Evolutionary conservation across 2,329 filamentous ascomycete species (phyloP).

Genomic region (Aspergillus eucalypticola): DNA sequence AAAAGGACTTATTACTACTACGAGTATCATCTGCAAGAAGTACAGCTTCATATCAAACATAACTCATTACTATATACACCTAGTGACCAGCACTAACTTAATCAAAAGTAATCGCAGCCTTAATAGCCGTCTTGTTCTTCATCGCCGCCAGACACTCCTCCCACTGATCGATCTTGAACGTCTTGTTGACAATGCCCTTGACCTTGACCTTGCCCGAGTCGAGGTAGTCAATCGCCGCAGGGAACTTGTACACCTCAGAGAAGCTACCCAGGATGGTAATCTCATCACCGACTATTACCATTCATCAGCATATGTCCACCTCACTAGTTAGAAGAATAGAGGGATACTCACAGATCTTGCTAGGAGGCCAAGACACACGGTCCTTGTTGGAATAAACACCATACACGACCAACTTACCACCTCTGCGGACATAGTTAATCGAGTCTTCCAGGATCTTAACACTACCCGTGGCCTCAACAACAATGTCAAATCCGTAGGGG

Average conservation of each 20-base stretch:
- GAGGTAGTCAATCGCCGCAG: constrained; percentile 56
- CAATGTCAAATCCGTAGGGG: constrained; percentile 72
- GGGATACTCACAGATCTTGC: constrained; percentile 63
- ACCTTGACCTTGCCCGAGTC: constrained; percentile 50
- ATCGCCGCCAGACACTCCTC: constrained; percentile 69
- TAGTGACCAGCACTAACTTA: constrained; percentile 32
- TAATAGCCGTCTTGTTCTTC: constrained; percentile 71
- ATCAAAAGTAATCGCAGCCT: constrained; percentile 72
- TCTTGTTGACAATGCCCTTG: constrained; percentile 71
- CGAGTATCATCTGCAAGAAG: neutral
- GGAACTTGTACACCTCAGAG: constrained; percentile 73
- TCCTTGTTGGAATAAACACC: constrained; percentile 67
- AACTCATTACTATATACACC: constrained; percentile 9
- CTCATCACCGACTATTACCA: constrained; percentile 52
- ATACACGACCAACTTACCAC: constrained; percentile 71
- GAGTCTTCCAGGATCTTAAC: constrained; percentile 68
- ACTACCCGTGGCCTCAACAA: constrained; percentile 70
- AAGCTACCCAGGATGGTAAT: constrained; percentile 74
- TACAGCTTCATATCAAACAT: neutral
- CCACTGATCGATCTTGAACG: constrained; percentile 72
- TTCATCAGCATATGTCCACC: constrained; percentile 13
- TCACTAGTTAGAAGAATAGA: neutral
- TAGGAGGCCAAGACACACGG: constrained; percentile 67
- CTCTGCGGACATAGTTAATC: constrained; percentile 70
- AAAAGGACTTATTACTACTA: too few species aligned